A percentile compares a stretch with the other conserved stretches of the same genome.
These are phyloP conservation scores for Syzygium jambos DNA, from an alignment of 345 rosid species.

Conservation along the genomic window DNA sequence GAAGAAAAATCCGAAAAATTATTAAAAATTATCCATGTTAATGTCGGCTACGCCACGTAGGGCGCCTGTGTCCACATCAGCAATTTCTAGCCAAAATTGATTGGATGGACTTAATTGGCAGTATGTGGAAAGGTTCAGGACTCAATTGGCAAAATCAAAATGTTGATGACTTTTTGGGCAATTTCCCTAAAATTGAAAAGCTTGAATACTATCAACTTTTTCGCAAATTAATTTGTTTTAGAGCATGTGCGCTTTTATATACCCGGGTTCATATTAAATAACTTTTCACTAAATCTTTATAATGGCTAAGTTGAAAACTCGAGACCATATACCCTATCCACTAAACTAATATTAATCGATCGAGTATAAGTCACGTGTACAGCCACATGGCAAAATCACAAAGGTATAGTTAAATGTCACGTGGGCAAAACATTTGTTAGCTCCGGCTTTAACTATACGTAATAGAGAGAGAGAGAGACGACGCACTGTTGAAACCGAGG, in stretches of 20 bases:
- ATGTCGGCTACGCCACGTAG: no score
- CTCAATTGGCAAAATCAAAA: no score
- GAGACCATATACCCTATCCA: neutral
- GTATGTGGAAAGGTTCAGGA: fast-evolving
- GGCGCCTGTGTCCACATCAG: no score
- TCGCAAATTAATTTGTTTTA: neutral
- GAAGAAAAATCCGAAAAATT: no score
- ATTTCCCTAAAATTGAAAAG: no score
- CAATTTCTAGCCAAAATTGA: no score
- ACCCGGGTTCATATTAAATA: neutral
- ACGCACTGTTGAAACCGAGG: neutral
- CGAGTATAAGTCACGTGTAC: neutral
- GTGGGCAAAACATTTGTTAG: neutral
- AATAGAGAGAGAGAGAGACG: neutral
- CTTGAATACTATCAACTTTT: neutral
- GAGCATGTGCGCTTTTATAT: neutral
- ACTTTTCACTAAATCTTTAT: neutral
- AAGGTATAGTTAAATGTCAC: neutral
- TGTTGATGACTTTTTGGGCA: no score
- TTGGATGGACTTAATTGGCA: no score
- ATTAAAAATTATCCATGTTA: no score
- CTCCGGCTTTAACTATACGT: neutral
- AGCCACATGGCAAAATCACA: neutral
- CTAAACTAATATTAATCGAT: neutral
- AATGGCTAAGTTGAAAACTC: neutral